Evolutionary conservation across 1,284 basidiomycete species (phyloP), one percentile per base, ranked within the genome.

Genomic region (Microbotryum scabiosae): DNA sequence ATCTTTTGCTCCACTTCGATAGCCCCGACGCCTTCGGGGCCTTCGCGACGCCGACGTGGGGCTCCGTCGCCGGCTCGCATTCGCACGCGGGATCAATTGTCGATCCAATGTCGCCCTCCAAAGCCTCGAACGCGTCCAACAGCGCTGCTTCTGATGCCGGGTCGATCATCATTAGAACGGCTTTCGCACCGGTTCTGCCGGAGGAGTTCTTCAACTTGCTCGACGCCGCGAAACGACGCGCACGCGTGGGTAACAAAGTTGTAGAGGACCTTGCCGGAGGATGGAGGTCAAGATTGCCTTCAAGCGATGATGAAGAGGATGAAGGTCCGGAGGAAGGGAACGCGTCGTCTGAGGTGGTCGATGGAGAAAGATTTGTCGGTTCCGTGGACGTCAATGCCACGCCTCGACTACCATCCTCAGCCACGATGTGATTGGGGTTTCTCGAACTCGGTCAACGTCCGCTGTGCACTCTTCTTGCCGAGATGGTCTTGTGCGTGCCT

Each of bases 131-230:
- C 14, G 23, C 46, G 23, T 26, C 56, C 2, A 21, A n/a, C 25
- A 12, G 5, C 20, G 47, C 50, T 30, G 51, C 56, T 43, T 43
- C 59, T 44, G 10, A 36, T 49, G 36, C 47, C 28, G 32, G n/a
- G 16, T 57, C 55, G 5, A 12, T 14, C 10, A 21, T 44, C 0
- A 18, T 36, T 4, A 1, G n/a, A 4, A 21, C 26, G 18, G 47
- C 25, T 6, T 56, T 60, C 36, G 44, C 53, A 9, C 66, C 66
- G 4, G 25, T 61, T 32, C 57, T 68, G 6, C 62, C 67, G 2
- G 67, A 66, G 54, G 64, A 66, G 28, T 68, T 68, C 20, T 68
- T 66, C 54, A 49, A 62, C 45, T 56, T 68, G 5, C 56, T 59
- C 26, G 67, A 68, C 52, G 46, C 51, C 3, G 65, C 65, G 12